phyloP scores from a whole-genome alignment of 495 filamentous ascomycete genomes.

The Xylaria grammica region DNA sequence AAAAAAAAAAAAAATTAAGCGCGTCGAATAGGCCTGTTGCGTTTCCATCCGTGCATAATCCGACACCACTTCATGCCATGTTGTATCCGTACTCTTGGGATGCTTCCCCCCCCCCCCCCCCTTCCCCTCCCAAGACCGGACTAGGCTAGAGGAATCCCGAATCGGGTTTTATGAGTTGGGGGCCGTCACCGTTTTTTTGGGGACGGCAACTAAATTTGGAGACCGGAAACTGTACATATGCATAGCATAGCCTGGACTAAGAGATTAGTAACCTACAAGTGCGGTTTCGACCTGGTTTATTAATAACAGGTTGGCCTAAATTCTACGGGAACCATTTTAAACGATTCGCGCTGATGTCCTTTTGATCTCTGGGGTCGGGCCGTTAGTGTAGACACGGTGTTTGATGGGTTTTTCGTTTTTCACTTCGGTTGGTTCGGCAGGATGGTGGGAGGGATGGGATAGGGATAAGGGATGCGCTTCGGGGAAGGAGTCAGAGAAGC shows the following conservation, averaged over 20 bases:
- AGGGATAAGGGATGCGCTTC: background rate
- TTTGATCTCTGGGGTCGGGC: slow-evolving; percentile 7
- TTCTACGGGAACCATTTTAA: background rate
- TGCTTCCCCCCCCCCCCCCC: background rate
- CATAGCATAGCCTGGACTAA: background rate
- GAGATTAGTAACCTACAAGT: background rate
- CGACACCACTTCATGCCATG: background rate
- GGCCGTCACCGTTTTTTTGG: background rate
- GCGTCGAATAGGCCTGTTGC: background rate
- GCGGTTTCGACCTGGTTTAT: slow-evolving; percentile 3
- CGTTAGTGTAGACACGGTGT: background rate
- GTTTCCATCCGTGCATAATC: background rate
- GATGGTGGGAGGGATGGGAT: slow-evolving; percentile 1
- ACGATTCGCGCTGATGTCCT: background rate
- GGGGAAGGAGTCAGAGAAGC: background rate
- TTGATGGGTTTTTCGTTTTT: background rate
- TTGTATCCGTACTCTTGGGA: background rate
- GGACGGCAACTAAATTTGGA: slow-evolving; percentile 13
- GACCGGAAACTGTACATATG: background rate
- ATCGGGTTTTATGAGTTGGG: background rate
- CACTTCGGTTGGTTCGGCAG: slow-evolving; percentile 1
- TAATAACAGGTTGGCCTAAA: slow-evolving; percentile 1
- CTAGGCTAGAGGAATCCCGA: slow-evolving; percentile 1
- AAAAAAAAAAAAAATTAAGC: too few species aligned
- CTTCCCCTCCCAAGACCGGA: background rate